Evolutionary conservation across 495 filamentous ascomycete species (phyloP), one percentile per base, ranked within the genome.

Genomic region (Penicillium arizonense): DNA sequence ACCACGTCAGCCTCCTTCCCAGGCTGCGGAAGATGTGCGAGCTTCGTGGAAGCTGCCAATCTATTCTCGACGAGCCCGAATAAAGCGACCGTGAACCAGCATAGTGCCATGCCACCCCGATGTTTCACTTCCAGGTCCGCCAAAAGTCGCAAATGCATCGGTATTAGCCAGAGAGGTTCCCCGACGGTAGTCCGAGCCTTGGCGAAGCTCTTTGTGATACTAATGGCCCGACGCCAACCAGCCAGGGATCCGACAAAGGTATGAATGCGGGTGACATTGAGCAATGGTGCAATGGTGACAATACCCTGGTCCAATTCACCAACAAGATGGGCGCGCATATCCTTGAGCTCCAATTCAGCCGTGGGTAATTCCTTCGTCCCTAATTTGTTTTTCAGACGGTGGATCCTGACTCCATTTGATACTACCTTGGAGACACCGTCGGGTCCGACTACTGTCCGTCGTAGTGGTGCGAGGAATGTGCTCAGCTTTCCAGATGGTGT

Each of bases 211-310:
- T 82, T 80, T 0, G 81, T 76, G 38, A 89, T 79, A 4, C 74
- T 79, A 2, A 90, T 69, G 0, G 83, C 82, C 4, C 87, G 76
- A 9, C 82, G 82, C 63, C 82, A 82, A 28, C 75, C 76, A 0
- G 77, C 76, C 4, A 85, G 64, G 0, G 84, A 81, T 0, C 75
- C 74, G 33, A 87, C 67, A 7, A 83, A 75, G 5, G 79, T 85
- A 58, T 89, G 83, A 4, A 87, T 69, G 18, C 88, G 76, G 10
- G 86, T 88, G 59, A 89, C 82, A 49, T 84, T 89, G 10, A 90
- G 72, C 13, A 90, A 73, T 3, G 83, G 82, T 18, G 78, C 70
- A 49, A 90, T 86, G 53, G 84, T 83, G 37, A 76, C 75, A 16
- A 88, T 75, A n/a, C 87, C 87, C 12, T 80, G 68, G 28, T 87